phyloP scores from a whole-genome alignment of 2,329 filamentous ascomycete species.

The Xylaria sp. region DNA sequence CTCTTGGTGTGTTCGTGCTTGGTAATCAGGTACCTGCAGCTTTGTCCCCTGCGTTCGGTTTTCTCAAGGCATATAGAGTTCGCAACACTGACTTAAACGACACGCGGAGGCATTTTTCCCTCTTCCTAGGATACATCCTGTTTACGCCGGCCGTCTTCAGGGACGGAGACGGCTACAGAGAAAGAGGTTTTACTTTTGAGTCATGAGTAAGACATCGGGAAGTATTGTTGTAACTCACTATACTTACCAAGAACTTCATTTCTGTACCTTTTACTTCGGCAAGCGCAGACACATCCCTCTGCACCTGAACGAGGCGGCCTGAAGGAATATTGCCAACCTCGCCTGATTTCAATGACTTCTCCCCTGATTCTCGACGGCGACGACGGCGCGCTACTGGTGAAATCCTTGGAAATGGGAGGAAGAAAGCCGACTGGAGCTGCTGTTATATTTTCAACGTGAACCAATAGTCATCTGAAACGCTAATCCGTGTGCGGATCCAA shows the following conservation, averaged over 20 bases:
- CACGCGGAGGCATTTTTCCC: slow-evolving; percentile 41
- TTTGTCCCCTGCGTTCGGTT: slow-evolving; percentile 15
- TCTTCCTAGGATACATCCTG: slow-evolving; percentile 22
- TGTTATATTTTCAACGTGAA: neutral
- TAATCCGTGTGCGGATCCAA: neutral
- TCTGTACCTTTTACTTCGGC: neutral
- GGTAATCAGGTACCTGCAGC: slow-evolving; percentile 17
- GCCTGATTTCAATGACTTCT: slow-evolving; percentile 16
- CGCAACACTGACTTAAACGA: slow-evolving; percentile 36
- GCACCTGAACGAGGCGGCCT: slow-evolving; percentile 7
- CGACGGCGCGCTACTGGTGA: neutral
- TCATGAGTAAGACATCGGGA: slow-evolving; percentile 42
- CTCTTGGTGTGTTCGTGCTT: slow-evolving; percentile 13
- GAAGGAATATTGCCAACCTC: slow-evolving; percentile 7
- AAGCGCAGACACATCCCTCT: neutral
- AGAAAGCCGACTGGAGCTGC: neutral
- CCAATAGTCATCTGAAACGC: neutral
- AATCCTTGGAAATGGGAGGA: neutral
- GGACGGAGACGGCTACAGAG: neutral
- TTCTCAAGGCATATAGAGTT: slow-evolving; percentile 3
- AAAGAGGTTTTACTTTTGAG: slow-evolving; percentile 7
- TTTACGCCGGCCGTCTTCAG: neutral
- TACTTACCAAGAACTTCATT: neutral
- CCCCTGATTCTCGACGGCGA: neutral
- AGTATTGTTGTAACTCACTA: slow-evolving; percentile 21